Percentiles rank a stretch among this genome's conserved stretches.
Evolutionary conservation across 1,284 basidiomycete genomes (phyloP).

Genomic region (Lentinus polychrous): DNA sequence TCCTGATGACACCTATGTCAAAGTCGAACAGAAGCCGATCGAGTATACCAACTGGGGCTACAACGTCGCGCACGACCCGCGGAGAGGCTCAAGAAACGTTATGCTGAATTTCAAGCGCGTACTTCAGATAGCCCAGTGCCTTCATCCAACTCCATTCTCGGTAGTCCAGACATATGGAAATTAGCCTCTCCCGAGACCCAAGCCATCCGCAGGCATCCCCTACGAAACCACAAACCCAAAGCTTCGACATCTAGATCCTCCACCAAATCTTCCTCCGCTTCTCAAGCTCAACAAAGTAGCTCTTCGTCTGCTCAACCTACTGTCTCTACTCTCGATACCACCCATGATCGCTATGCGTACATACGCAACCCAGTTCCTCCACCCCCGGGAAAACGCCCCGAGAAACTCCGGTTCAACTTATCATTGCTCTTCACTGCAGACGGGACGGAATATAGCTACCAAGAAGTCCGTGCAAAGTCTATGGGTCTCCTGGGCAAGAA

Average conservation of each 20-base stretch:
- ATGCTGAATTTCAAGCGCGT: constrained; percentile 69
- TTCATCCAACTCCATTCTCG: constrained; percentile 14
- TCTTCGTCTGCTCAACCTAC: constrained; percentile 7
- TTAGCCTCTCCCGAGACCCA: constrained; percentile 27
- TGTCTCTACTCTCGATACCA: constrained; percentile 3
- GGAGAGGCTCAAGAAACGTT: constrained; percentile 80
- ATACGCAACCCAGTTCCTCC: constrained; percentile 54
- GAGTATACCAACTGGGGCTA: constrained; percentile 81
- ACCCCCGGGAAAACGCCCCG: constrained; percentile 58
- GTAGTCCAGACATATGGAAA: constrained; percentile 20
- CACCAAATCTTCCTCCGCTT: constrained; percentile 24
- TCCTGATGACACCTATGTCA: neutral
- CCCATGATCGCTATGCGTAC: constrained; percentile 49
- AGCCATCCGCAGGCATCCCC: constrained; percentile 45
- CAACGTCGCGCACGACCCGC: constrained; percentile 75
- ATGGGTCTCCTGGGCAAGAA: constrained; percentile 77
- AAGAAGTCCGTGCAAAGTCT: constrained; percentile 69
- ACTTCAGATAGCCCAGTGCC: constrained; percentile 24
- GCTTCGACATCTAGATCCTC: constrained; percentile 14
- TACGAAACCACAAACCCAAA: constrained; percentile 35
- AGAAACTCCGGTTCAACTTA: constrained; percentile 62
- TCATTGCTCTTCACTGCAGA: constrained; percentile 62
- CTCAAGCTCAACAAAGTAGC: constrained; percentile 23
- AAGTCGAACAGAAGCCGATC: constrained; percentile 61
- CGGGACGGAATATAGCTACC: constrained; percentile 62